Conservation (phyloP, 768 basidiomycete genomes). For the Phlebiopsis flavidoalba region DNA sequence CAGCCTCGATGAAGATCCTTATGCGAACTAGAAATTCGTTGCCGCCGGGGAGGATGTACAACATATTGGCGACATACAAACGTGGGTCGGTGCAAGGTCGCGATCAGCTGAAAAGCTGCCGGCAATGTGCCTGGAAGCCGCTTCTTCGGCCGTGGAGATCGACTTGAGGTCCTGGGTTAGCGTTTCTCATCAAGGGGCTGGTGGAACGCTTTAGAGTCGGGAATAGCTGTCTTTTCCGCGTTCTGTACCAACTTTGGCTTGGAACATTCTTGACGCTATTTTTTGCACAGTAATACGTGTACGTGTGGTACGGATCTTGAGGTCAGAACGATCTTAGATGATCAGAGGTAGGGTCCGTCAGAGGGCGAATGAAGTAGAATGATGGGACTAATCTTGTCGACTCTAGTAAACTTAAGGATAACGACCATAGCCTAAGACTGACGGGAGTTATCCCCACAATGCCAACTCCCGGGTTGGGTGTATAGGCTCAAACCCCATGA, state of each 20-base stretch:
- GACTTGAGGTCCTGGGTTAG: not conserved
- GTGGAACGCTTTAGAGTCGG: not conserved
- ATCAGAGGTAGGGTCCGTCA: too few species aligned
- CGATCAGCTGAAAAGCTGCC: slow-evolving; percentile 9
- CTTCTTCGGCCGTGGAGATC: not conserved
- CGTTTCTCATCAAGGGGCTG: not conserved
- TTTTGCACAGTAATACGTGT: slow-evolving; percentile 3
- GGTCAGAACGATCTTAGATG: not conserved
- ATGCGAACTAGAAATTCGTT: too few species aligned
- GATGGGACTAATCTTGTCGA: too few species aligned
- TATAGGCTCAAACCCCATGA: too few species aligned
- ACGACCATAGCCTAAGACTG: too few species aligned
- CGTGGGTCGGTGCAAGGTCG: slow-evolving; percentile 4
- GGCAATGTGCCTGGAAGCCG: slow-evolving; percentile 4
- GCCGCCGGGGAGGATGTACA: too few species aligned
- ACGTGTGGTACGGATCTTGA: slow-evolving; percentile 3
- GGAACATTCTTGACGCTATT: not conserved
- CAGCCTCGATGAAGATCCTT: too few species aligned
- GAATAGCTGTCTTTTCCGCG: not conserved
- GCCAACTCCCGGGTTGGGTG: too few species aligned
- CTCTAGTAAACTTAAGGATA: too few species aligned
- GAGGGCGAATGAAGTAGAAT: too few species aligned
- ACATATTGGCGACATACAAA: not conserved
- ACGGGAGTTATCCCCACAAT: too few species aligned
- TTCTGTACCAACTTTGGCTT: not conserved